A percentile compares a stretch with the other conserved stretches of the same genome.
phyloP scores from a whole-genome alignment of 306 rosid species.

The Casuarina cunninghamiana region DNA sequence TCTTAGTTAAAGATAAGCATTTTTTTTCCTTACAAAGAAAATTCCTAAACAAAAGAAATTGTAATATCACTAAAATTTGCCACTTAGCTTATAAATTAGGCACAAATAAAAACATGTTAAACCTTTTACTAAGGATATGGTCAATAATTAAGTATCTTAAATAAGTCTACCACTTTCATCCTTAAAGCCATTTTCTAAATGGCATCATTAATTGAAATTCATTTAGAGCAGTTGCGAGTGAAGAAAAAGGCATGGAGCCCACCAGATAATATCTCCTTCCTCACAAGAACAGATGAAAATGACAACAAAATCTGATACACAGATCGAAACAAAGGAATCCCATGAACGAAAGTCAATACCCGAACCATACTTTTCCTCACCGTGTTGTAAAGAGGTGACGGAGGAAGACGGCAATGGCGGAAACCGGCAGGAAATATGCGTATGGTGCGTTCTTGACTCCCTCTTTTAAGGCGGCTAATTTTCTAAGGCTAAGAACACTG shows the following conservation, averaged over 20 bases:
- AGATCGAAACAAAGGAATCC: conserved; percentile 30
- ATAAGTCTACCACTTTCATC: too few species aligned
- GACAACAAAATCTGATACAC: conserved; percentile 6
- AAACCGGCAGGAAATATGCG: conserved; percentile 15
- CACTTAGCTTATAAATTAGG: too few species aligned
- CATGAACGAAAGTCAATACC: conserved; percentile 87
- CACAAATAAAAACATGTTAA: too few species aligned
- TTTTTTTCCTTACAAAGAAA: too few species aligned
- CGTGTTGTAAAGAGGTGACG: conserved; percentile 13
- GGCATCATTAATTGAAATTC: neutral
- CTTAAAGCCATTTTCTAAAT: too few species aligned
- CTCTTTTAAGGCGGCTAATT: conserved; percentile 37
- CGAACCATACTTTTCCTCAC: conserved; percentile 77
- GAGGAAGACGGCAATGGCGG: neutral
- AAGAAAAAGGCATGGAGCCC: neutral
- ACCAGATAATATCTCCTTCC: neutral
- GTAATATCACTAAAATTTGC: too few species aligned
- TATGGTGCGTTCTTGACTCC: conserved; percentile 99
- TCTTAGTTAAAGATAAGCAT: too few species aligned
- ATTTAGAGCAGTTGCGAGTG: neutral
- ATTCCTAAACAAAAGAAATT: too few species aligned
- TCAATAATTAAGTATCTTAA: too few species aligned
- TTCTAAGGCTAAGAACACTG: conserved; percentile 13
- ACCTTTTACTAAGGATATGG: too few species aligned
- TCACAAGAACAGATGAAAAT: conserved; percentile 3